Evolutionary conservation across 1,139 yeast species (phyloP).

Genomic region (Yamadazyma blattariae): DNA sequence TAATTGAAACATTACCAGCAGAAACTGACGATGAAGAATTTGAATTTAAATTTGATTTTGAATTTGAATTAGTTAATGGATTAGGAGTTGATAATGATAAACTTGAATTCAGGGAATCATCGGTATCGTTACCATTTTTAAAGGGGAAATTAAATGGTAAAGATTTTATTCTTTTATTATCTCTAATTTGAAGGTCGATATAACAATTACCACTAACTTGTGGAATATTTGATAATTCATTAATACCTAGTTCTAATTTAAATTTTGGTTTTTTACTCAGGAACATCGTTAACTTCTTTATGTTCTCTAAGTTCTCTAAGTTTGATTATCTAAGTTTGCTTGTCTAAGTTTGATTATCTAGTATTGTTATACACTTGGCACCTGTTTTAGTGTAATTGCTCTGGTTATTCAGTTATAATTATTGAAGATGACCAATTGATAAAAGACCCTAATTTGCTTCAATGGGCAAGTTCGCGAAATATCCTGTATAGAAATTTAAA

Average conservation of each 20-base stretch:
- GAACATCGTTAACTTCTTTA: constrained; percentile 6
- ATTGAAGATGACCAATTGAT: no score
- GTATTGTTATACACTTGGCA: no score
- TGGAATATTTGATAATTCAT: constrained; percentile 79
- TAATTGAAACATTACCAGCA: constrained; percentile 29
- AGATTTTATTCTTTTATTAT: constrained; percentile 18
- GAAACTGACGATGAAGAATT: constrained; percentile 9
- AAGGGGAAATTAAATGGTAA: constrained; percentile 8
- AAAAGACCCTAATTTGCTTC: no score
- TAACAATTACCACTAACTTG: constrained; percentile 69
- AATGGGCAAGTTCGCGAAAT: no score
- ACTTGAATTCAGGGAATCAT: background rate
- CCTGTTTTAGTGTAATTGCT: no score
- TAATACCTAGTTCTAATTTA: constrained; percentile 54
- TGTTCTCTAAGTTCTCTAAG: no score
- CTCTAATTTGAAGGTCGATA: constrained; percentile 47
- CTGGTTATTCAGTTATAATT: no score
- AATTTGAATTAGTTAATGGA: no score
- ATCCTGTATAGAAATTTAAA: no score
- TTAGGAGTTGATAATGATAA: background rate
- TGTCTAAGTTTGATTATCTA: no score
- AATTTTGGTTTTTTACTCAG: constrained; percentile 39
- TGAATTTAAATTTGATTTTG: no score
- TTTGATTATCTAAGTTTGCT: no score
- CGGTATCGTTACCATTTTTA: background rate